These are phyloP conservation scores for Nidula niveotomentosa DNA, from an alignment of 1,284 basidiomycete species.

Conservation along the genomic window DNA sequence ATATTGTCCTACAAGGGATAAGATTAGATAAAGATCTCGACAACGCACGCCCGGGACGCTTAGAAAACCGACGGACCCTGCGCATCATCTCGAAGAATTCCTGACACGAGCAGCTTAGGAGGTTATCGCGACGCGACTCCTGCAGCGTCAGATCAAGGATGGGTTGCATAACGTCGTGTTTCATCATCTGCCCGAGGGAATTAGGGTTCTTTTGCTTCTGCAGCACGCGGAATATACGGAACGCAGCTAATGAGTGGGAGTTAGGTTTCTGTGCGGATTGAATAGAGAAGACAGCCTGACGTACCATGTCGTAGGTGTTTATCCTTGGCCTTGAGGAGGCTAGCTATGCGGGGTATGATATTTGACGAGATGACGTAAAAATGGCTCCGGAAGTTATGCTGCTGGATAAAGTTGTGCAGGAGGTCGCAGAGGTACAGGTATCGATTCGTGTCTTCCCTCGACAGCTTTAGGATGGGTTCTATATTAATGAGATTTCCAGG, in stretches of 20 bases:
- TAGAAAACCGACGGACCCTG: slow-evolving; percentile 52
- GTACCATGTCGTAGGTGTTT: slow-evolving; percentile 90
- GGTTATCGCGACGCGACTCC: slow-evolving; percentile 87
- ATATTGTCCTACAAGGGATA: slow-evolving; percentile 73
- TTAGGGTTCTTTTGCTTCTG: slow-evolving; percentile 88
- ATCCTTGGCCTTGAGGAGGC: slow-evolving; percentile 81
- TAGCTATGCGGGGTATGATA: slow-evolving; percentile 71
- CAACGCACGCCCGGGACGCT: not conserved
- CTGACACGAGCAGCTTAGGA: slow-evolving; percentile 92
- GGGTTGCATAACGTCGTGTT: slow-evolving; percentile 82
- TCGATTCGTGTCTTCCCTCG: slow-evolving; percentile 75
- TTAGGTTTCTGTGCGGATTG: slow-evolving; percentile 8
- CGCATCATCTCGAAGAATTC: slow-evolving; percentile 94
- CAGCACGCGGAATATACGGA: slow-evolving; percentile 90
- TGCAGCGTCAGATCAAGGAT: slow-evolving; percentile 81
- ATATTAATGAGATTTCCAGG: not conserved
- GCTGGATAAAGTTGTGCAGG: slow-evolving; percentile 83
- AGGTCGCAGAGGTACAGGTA: slow-evolving; percentile 88
- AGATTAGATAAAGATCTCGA: not conserved
- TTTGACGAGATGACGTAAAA: slow-evolving; percentile 86
- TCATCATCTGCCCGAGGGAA: slow-evolving; percentile 82
- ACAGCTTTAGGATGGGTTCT: slow-evolving; percentile 57
- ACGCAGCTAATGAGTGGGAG: slow-evolving; percentile 58
- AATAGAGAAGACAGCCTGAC: slow-evolving; percentile 20
- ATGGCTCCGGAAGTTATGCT: slow-evolving; percentile 90